Evolutionary conservation across 768 basidiomycete genomes (phyloP).

Genomic region (Dioszegia hungarica): DNA sequence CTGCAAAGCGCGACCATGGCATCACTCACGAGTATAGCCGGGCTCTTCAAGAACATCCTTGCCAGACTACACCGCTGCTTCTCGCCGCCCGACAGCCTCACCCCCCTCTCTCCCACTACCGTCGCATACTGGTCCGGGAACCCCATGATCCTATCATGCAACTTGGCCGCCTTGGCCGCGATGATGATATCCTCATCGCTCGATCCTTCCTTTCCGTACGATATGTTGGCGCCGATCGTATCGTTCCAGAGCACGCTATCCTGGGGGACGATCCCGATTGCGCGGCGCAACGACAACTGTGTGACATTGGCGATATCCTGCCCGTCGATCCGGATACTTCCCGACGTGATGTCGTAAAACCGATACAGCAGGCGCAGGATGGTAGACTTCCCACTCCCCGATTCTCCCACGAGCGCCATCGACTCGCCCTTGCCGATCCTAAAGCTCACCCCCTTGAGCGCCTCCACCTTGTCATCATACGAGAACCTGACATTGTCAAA

Average conservation of each 20-base stretch:
- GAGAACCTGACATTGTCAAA: conserved; percentile 87
- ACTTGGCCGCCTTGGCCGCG: conserved; percentile 74
- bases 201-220: conserved; percentile 72
- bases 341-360: conserved; percentile 81
- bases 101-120: conserved; percentile 80
- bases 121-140: conserved; percentile 84
- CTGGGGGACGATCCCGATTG: conserved; percentile 88
- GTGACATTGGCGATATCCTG: conserved; percentile 84
- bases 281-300: conserved; percentile 67
- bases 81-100: conserved; percentile 79
- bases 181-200: conserved; percentile 68
- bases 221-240: conserved; percentile 50
- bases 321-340: conserved; percentile 78
- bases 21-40: conserved; percentile 71
- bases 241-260: conserved; percentile 54
- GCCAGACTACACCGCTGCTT: conserved; percentile 87
- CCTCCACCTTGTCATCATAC: conserved; percentile 56
- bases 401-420: conserved; percentile 83
- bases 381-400: conserved; percentile 65
- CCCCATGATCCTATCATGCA: conserved; percentile 76
- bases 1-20: conserved; percentile 51
- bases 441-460: conserved; percentile 76
- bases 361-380: conserved; percentile 82
- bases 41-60: conserved; percentile 77
- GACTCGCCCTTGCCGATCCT: conserved; percentile 78